Conservation (phyloP, 1,284 basidiomycete species). For the Microbotryomycetes sp. region DNA sequence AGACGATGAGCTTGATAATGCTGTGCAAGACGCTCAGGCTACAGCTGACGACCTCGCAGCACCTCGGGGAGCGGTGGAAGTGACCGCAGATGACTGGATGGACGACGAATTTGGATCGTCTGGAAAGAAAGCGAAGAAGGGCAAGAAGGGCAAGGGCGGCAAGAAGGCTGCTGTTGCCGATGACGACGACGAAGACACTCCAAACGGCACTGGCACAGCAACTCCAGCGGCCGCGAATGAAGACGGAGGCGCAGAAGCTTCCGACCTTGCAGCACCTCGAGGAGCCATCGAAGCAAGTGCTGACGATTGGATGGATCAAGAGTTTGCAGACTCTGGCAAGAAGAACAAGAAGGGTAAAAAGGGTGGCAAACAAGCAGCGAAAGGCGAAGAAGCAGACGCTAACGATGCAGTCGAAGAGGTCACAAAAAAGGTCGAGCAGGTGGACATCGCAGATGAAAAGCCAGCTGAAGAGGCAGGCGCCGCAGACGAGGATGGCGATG, state of each 20-base stretch:
- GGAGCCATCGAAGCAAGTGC: constrained; percentile 4
- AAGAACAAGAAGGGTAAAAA: constrained; percentile 8
- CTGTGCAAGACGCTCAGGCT: constrained; percentile 43
- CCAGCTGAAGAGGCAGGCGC: constrained; percentile 3
- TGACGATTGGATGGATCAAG: background rate
- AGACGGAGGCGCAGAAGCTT: constrained; percentile 29
- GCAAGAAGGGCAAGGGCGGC: constrained; percentile 49
- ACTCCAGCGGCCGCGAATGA: constrained; percentile 6
- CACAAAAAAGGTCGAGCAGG: constrained; percentile 10
- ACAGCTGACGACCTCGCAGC: constrained; percentile 44
- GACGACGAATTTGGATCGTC: constrained; percentile 62
- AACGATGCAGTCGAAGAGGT: constrained; percentile 36
- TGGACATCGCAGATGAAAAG: constrained; percentile 10
- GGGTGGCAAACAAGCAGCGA: constrained; percentile 6
- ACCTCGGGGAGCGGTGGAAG: constrained; percentile 47
- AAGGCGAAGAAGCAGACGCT: constrained; percentile 27
- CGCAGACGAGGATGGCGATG: constrained; percentile 45
- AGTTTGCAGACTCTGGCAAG: background rate
- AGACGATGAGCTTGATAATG: constrained; percentile 35
- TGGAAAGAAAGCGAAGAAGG: constrained; percentile 53
- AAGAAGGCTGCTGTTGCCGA: constrained; percentile 31
- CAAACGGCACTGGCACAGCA: background rate
- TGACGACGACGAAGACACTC: constrained; percentile 15
- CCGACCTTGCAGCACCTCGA: constrained; percentile 11
- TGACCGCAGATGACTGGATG: constrained; percentile 59